Evolutionary conservation across 2,329 filamentous ascomycete species (phyloP), one percentile per base, ranked within the genome.

Genomic region (Teratosphaeria viscida): DNA sequence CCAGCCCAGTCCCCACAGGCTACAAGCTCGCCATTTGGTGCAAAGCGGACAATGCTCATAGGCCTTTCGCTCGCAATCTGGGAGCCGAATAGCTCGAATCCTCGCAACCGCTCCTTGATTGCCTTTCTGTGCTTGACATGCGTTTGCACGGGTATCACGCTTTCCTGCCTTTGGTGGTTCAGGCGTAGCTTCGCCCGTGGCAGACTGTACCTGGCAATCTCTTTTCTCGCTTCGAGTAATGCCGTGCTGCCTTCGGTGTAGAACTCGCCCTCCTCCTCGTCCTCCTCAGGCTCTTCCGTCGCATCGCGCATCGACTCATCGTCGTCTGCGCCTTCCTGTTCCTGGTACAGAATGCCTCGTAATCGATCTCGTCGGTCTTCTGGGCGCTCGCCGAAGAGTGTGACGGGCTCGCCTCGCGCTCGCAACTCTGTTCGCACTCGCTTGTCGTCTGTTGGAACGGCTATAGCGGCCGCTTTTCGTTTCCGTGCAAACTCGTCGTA

Each of bases 1-100:
- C 94, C 94, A 57, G 86, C 89, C 90, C 92, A 97, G 70, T 95
- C 96, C 47, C 94, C 94, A 2, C 90, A 89, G 2, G 92, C 94
- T 39, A 97, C 82, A 10, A 88, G 80, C 71, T 92, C 81, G 16
- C 90, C 89, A 68, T 89, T 88, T 0, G 94, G 94, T 7, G 92
- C 86, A 75, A 99, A 92, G 59, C 94, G 85, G 55, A 90, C 90
- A 76, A 97, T 92, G 74, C 91, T 92, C 59, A 99, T 85, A 23
- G 95, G 89, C 47, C 94, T 82, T 65, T 97, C 92, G 56, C 90
- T 91, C 0, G 91, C 90, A 60, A 90, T 92, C 75, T 99, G 94
- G 71, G 90, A 95, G 19, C 90, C 95, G 71, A 94, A 94, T 16
- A 99, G 81, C 70, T 97, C 92, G 65, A 96, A 95, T 0, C 81